Conservation (phyloP, 805 yeast genomes). For the Diddensiella transvaalensis region DNA sequence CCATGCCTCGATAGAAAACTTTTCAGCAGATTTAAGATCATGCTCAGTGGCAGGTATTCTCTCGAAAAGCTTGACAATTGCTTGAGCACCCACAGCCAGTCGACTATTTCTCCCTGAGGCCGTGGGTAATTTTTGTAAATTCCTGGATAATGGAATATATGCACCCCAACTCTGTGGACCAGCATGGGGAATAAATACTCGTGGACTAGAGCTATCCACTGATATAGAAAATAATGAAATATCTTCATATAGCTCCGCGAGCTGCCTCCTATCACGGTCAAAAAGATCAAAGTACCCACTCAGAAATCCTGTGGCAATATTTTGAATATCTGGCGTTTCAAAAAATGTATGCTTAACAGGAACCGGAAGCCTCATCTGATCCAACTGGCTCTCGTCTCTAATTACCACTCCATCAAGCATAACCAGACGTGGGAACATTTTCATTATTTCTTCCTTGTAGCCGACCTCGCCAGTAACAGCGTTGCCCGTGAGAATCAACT, state of each 20-base stretch:
- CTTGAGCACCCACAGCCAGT: conserved; percentile 64
- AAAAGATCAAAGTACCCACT: conserved; percentile 72
- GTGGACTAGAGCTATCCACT: conserved; percentile 69
- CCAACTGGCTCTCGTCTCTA: conserved; percentile 60
- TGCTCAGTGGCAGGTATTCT: conserved; percentile 80
- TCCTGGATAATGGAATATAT: conserved; percentile 72
- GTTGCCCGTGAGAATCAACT: conserved; percentile 72
- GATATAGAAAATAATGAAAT: conserved; percentile 83
- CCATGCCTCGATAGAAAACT: conserved; percentile 75
- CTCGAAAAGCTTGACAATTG: conserved; percentile 57
- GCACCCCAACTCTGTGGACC: conserved; percentile 28
- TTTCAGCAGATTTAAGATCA: conserved; percentile 57
- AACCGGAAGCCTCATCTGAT: conserved; percentile 31
- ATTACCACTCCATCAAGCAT: conserved; percentile 75
- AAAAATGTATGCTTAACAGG: conserved; percentile 65
- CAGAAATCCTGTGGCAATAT: conserved; percentile 71
- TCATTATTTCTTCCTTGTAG: conserved; percentile 60
- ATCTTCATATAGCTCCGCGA: conserved; percentile 69
- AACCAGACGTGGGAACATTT: conserved; percentile 73
- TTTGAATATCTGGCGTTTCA: conserved; percentile 69
- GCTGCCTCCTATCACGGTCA: conserved; percentile 73
- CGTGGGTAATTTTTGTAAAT: conserved; percentile 57
- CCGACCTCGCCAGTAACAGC: conserved; percentile 53
- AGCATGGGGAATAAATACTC: conserved; percentile 25
- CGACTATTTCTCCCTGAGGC: conserved; percentile 50